Evolutionary conservation across 768 basidiomycete genomes (phyloP).

Genomic region (Rhodocollybia butyracea): DNA sequence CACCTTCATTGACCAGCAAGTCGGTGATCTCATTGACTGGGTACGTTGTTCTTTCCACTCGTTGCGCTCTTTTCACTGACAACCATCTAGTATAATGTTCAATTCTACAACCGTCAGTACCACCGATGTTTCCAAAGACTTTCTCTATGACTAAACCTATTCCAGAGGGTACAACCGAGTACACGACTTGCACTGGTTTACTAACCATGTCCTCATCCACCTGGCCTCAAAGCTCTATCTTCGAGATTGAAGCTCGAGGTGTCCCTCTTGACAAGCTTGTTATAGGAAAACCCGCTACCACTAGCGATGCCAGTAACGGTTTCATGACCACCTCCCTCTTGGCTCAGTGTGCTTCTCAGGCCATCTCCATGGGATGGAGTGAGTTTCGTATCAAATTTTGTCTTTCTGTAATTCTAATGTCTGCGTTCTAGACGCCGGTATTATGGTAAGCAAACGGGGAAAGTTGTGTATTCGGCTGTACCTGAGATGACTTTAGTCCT

Average conservation of each 20-base stretch:
- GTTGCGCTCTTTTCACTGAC: neutral
- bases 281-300: slow-evolving; percentile 53
- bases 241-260: slow-evolving; percentile 42
- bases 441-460: no score
- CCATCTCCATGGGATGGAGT: neutral
- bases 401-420: neutral
- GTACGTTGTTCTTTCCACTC: neutral
- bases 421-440: slow-evolving; percentile 21
- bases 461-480: no score
- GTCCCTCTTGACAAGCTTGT: slow-evolving; percentile 50
- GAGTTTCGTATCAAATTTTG: neutral
- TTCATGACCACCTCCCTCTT: slow-evolving; percentile 23
- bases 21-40: neutral
- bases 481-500: no score
- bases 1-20: neutral
- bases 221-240: slow-evolving; percentile 45
- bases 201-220: slow-evolving; percentile 23
- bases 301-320: slow-evolving; percentile 36
- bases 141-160: neutral
- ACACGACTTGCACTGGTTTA: no score
- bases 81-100: neutral
- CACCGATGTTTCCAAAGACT: neutral
- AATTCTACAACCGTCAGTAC: neutral
- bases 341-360: slow-evolving; percentile 5
- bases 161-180: neutral